Evolutionary conservation across 768 basidiomycete species (phyloP), one percentile per base, ranked within the genome.

Genomic region (Lyophyllum semitale): DNA sequence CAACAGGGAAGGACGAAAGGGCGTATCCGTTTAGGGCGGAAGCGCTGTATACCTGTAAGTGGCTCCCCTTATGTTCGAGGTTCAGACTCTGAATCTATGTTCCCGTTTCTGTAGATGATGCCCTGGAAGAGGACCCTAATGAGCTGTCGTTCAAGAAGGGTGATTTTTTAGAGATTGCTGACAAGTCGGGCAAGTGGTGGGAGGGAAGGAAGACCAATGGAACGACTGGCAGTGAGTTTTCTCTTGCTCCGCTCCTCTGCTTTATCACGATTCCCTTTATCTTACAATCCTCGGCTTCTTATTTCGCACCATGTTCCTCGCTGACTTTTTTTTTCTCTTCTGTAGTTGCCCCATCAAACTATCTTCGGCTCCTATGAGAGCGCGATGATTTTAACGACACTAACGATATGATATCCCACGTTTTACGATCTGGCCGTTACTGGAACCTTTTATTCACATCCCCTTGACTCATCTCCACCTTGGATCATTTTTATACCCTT

Each of bases 141-240:
- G 95, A 98, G 68, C 81, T 97, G 8, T 83, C 86, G 20, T 95
- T 98, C 70, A 67, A 74, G 43, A 93, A 94, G 71, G 92, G 91
- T 23, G 95, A 97, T 62, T 75, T 88, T 3, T 75, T 98, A 53
- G 85, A 91, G 49, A 84, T 98, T 42, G 65, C 89, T 41, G 93
- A 96, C 67, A 85, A 85, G 51, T 58, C 66, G 6, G 89, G 88
- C n/a, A 90, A 91, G 66, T 93, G 92, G 92, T 94, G 91, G 91
- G 87, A 88, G 63, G 89, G 85, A 17, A 82, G 76, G 63, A 89
- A 82, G 66, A 35, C 69, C 2, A 86, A 91, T 64, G 91, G 89
- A 49, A 65, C 66, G 4, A 63, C 76, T 54, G 88, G 88, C 61
- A 88, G 88, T 90, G 64, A 68, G 88, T 85, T 1, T 3, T 59